Base-by-base conservation (phyloP, 345 rosid species). In the Anastatica hierochuntica region DNA sequence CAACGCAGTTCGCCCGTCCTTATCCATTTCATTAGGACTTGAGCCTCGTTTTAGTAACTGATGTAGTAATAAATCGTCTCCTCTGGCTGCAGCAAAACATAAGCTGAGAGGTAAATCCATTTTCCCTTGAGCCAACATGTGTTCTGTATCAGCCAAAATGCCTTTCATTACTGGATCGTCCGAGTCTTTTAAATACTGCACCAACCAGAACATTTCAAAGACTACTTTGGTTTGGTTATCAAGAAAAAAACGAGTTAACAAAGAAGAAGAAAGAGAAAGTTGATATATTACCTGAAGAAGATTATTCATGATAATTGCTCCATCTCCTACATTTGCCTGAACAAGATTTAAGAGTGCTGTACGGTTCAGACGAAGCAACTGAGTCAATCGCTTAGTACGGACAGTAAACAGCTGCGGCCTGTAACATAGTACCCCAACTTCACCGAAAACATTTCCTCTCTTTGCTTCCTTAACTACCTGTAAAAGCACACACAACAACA, bases 251-350 rank as follows among this genome's bases (percentile, higher is more conserved):
- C n/a, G n/a, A n/a, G 7, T 18, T 13, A 45, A 1, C 12, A 30
- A 3, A 49, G 1, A 19, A 4, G 18, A 35, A 44, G 14, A 24
- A n/a, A 35, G 18, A 23, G 19, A 42, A 26, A 18, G 2, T 9
- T 19, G 10, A 36, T 51, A 40, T 66, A 29, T n/a, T 15, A 79
- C 97, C 83, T 86, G 85, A 67, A 90, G 94, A 62, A 84, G 82
- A 68, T 90, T 90, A 63, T 79, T 82, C 79, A 84, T 82, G 58
- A 90, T 87, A 16, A 87, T 72, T 18, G 95, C 79, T 43, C 96
- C 98, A 53, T 90, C 98, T 62, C 88, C 95, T 53, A 86, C 87
- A 61, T 79, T 90, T 46, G 96, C 74, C 60, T 82, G 92, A 47
- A 90, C 79, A 30, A 87, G 76, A 55, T 71, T 84, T 33, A 87